phyloP scores from a whole-genome alignment of 257 asterid species.

The Przewalskia tangutica region DNA sequence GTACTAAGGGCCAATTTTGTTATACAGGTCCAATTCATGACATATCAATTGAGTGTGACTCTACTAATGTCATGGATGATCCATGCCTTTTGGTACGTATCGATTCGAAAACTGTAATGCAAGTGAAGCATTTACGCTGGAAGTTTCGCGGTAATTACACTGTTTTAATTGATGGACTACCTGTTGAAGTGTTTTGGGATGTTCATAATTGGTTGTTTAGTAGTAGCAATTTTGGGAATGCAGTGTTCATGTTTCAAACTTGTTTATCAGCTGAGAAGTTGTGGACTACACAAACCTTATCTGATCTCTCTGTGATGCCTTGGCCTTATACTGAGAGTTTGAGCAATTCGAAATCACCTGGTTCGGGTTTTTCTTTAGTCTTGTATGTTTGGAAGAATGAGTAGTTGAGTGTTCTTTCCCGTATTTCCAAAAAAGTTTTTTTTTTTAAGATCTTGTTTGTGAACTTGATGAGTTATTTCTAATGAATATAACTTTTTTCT shows the following conservation, averaged over 20 bases:
- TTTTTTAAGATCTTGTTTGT: slow-evolving; percentile 9
- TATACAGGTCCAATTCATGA: slow-evolving; percentile 65
- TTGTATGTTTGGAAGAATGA: slow-evolving; percentile 87
- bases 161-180: slow-evolving; percentile 67
- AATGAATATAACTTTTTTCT: slow-evolving; percentile 1
- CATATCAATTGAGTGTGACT: slow-evolving; percentile 60
- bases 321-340: slow-evolving; percentile 47
- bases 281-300: slow-evolving; percentile 32
- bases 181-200: slow-evolving; percentile 83
- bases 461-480: slow-evolving; percentile 13
- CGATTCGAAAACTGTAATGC: slow-evolving; percentile 62
- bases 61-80: slow-evolving; percentile 33
- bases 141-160: slow-evolving; percentile 75
- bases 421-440: slow-evolving; percentile 10
- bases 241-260: slow-evolving; percentile 69
- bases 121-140: slow-evolving; percentile 69
- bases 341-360: slow-evolving; percentile 36
- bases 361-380: slow-evolving; percentile 60
- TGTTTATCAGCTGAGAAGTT: slow-evolving; percentile 56
- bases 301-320: slow-evolving; percentile 32
- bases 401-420: slow-evolving; percentile 14
- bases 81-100: slow-evolving; percentile 52
- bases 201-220: slow-evolving; percentile 84
- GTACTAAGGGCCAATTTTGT: slow-evolving; percentile 61
- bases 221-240: slow-evolving; percentile 50